phyloP scores from a whole-genome alignment of 495 filamentous ascomycete genomes.

The Elasticomyces elasticus region DNA sequence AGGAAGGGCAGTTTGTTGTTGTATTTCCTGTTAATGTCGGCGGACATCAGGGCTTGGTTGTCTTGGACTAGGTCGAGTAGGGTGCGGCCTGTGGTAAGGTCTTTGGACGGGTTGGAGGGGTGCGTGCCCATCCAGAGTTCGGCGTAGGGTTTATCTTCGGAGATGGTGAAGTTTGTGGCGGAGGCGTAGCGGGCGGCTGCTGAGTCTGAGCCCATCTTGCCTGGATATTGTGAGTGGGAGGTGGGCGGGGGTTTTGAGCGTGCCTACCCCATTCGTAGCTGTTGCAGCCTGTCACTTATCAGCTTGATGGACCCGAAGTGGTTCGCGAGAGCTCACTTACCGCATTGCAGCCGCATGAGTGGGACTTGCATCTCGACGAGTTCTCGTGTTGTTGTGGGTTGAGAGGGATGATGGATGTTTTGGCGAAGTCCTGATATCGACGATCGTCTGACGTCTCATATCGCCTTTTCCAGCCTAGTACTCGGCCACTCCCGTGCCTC shows the following conservation, averaged over 20 bases:
- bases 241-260: not conserved
- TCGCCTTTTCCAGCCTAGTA: too few species aligned
- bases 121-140: slow-evolving; percentile 98
- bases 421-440: too few species aligned
- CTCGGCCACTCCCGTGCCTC: too few species aligned
- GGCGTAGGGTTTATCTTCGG: slow-evolving; percentile 36
- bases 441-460: too few species aligned
- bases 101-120: slow-evolving; percentile 86
- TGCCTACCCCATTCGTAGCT: slow-evolving; percentile 91
- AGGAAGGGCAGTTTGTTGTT: slow-evolving; percentile 81
- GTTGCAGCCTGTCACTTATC: slow-evolving; percentile 56
- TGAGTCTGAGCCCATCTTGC: slow-evolving; percentile 47
- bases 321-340: slow-evolving; percentile 41
- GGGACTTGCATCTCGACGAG: slow-evolving; percentile 65
- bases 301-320: not conserved
- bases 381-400: not conserved
- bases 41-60: slow-evolving; percentile 71
- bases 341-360: slow-evolving; percentile 84
- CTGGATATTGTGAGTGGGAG: slow-evolving; percentile 20
- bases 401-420: too few species aligned
- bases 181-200: slow-evolving; percentile 48
- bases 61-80: slow-evolving; percentile 83
- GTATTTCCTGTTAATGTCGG: slow-evolving; percentile 59
- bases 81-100: slow-evolving; percentile 70
- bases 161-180: slow-evolving; percentile 31